phyloP scores from a whole-genome alignment of 129 eudicot species.

The Flaveria ramosissima region DNA sequence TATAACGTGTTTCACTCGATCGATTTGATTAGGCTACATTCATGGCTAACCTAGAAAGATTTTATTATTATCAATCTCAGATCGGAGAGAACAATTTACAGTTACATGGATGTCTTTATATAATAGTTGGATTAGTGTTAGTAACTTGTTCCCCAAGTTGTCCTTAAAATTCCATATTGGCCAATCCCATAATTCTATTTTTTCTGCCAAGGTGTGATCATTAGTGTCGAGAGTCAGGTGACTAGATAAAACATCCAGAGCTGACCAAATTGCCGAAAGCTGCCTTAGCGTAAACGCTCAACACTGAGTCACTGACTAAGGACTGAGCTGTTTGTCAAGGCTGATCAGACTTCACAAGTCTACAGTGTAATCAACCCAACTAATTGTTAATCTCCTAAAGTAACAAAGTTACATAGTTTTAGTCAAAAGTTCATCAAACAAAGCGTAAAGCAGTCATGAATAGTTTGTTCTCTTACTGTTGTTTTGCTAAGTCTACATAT shows the following conservation, averaged over 20 bases:
- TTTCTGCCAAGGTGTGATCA: too few species aligned
- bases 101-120: too few species aligned
- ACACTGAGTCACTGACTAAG: not conserved
- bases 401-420: slow-evolving; percentile 1
- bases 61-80: too few species aligned
- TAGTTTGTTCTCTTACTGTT: slow-evolving; percentile 1
- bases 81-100: too few species aligned
- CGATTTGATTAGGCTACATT: too few species aligned
- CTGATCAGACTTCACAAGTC: not conserved
- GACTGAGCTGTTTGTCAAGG: not conserved
- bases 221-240: not conserved
- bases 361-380: not conserved
- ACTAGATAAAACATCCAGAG: not conserved
- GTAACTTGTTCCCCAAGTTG: too few species aligned
- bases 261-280: not conserved
- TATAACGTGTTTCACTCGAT: too few species aligned
- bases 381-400: not conserved
- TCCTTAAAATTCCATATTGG: too few species aligned
- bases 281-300: not conserved
- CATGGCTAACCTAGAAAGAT: too few species aligned
- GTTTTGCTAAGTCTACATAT: slow-evolving; percentile 7
- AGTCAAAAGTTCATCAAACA: slow-evolving; percentile 8
- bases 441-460: not conserved
- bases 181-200: too few species aligned
- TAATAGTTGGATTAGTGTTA: too few species aligned